phyloP scores from a whole-genome alignment of 306 rosid genomes.

The Trifolium fragiferum region DNA sequence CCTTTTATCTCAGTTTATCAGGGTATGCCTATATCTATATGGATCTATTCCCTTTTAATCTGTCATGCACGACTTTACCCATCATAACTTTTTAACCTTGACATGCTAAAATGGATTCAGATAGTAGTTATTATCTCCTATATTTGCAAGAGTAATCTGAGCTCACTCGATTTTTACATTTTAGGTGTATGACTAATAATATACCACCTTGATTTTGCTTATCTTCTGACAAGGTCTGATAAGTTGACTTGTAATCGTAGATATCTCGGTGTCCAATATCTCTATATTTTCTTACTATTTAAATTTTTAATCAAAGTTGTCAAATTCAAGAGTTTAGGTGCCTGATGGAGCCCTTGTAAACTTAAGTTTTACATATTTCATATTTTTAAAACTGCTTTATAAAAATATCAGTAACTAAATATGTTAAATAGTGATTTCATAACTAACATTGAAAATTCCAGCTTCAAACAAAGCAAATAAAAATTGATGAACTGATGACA shows the following conservation, averaged over 20 bases:
- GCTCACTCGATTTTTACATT: not conserved
- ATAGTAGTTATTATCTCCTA: not conserved
- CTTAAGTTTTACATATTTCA: not conserved
- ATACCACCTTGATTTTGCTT: constrained; percentile 22
- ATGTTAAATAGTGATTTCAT: not conserved
- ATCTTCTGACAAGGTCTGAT: constrained; percentile 15
- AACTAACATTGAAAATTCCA: constrained; percentile 10
- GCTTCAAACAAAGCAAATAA: constrained; percentile 7
- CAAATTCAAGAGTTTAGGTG: constrained; percentile 4
- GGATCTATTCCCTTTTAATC: not conserved
- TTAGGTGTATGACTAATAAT: constrained; percentile 9
- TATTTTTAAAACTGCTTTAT: not conserved
- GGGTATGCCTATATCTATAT: not conserved
- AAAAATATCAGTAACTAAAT: not conserved
- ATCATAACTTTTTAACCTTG: not conserved
- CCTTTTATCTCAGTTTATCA: constrained; percentile 24
- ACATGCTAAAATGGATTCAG: constrained; percentile 20
- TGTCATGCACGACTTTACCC: not conserved
- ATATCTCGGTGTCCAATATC: constrained; percentile 27
- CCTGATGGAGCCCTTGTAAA: not conserved
- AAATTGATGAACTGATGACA: not conserved
- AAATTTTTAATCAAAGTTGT: constrained; percentile 2
- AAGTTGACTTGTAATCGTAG: not conserved
- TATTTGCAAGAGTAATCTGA: constrained; percentile 21
- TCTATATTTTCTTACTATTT: constrained; percentile 24